Percentiles rank a stretch among this genome's conserved stretches.
Conservation (phyloP, 371 early-diverging fungal species). For the Lichtheimia ornata region DNA sequence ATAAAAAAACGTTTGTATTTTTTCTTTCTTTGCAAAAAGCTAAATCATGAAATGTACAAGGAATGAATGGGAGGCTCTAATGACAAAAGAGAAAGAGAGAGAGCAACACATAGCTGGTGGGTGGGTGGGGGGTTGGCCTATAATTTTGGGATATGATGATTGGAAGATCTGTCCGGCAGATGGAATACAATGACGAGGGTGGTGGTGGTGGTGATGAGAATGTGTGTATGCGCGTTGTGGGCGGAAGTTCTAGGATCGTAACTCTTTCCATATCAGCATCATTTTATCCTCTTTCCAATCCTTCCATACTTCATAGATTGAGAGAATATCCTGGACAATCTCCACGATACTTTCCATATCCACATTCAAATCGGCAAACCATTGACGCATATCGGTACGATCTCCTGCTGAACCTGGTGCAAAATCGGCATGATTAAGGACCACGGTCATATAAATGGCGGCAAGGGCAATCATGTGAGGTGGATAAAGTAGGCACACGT, state of each 20-base stretch:
- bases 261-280: constrained; percentile 41
- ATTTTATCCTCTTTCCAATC: constrained; percentile 65
- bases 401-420: constrained; percentile 48
- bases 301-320: constrained; percentile 67
- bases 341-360: constrained; percentile 70
- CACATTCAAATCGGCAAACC: constrained; percentile 78
- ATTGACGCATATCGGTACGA: constrained; percentile 64
- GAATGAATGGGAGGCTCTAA: too few relatives aligned
- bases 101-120: too few relatives aligned
- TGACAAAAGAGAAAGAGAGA: too few relatives aligned
- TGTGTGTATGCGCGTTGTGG: too few relatives aligned
- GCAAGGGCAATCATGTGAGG: constrained; percentile 88
- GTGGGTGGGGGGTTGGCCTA: too few relatives aligned
- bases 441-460: constrained; percentile 74
- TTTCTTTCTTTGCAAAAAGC: too few relatives aligned
- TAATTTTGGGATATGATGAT: too few relatives aligned
- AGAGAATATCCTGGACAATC: constrained; percentile 68
- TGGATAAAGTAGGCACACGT: constrained; percentile 80
- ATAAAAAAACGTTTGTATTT: too few relatives aligned
- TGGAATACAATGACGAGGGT: too few relatives aligned
- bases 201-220: too few relatives aligned
- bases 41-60: too few relatives aligned
- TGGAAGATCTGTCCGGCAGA: too few relatives aligned
- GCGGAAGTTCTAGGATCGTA: neutral
- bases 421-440: constrained; percentile 57